Percentiles rank a stretch among this genome's conserved stretches.
Conservation (phyloP, 257 asterid genomes). For the Solanum paucissectum region DNA sequence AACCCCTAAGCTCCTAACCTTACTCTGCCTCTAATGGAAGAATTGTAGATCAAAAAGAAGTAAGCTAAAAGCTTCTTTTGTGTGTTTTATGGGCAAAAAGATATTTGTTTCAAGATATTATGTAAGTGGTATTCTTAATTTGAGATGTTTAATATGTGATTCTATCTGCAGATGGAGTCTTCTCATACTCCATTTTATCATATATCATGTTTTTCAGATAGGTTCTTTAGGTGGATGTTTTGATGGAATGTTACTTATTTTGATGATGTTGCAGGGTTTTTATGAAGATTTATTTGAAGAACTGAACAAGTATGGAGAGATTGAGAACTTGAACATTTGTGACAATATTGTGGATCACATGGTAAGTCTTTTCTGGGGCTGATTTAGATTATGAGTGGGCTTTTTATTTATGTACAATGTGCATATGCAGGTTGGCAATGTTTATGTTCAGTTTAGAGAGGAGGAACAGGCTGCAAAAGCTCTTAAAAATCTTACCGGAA, state of each 20-base stretch:
- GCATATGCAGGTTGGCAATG: constrained; percentile 11
- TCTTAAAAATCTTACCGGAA: not conserved
- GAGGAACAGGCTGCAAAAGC: constrained; percentile 26
- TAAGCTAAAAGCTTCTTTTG: not conserved
- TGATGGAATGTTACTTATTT: not conserved
- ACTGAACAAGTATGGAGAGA: constrained; percentile 20
- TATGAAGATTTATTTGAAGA: constrained; percentile 21
- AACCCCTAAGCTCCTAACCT: too few relatives aligned
- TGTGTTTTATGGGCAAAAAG: not conserved
- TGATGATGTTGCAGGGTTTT: constrained; percentile 1
- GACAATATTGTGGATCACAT: constrained; percentile 26
- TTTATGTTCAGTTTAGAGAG: constrained; percentile 18
- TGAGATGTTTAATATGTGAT: not conserved
- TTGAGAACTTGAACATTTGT: constrained; percentile 20
- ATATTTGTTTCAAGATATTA: not conserved
- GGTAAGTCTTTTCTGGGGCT: not conserved
- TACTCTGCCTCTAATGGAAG: not conserved
- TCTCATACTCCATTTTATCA: not conserved
- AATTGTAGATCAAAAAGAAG: not conserved
- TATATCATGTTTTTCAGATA: not conserved
- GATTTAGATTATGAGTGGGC: not conserved
- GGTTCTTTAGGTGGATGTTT: not conserved
- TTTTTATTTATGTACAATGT: not conserved
- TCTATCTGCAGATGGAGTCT: not conserved
- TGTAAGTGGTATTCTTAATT: not conserved